phyloP scores from a whole-genome alignment of 2,329 filamentous ascomycete species.

The Aspergillus fischeri region DNA sequence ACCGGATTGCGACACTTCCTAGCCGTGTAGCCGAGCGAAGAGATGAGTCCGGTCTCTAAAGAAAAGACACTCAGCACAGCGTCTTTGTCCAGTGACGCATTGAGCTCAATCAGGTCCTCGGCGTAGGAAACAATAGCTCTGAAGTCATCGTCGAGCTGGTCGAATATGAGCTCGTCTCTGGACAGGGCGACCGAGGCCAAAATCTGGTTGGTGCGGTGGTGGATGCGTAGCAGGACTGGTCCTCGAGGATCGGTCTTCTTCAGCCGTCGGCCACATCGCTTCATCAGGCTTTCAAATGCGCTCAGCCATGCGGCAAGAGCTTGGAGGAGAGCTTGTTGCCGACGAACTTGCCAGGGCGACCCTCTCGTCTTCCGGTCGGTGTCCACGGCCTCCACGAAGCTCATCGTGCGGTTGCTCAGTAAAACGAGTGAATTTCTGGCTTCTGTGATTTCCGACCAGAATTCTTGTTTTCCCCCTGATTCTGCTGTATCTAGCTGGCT shows the following conservation, averaged over 20 bases:
- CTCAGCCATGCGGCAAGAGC: constrained; percentile 9
- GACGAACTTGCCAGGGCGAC: not conserved
- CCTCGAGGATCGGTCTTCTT: constrained; percentile 10
- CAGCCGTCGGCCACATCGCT: not conserved
- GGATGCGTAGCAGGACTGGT: constrained; percentile 11
- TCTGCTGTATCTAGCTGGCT: not conserved
- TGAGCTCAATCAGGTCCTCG: constrained; percentile 9
- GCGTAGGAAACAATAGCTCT: constrained; percentile 4
- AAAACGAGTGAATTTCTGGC: not conserved
- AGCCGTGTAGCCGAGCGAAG: constrained; percentile 30
- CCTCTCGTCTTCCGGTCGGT: constrained; percentile 1
- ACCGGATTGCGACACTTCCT: constrained; percentile 29
- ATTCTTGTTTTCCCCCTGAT: not conserved
- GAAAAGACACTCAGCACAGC: constrained; percentile 4
- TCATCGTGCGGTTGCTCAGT: not conserved
- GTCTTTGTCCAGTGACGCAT: not conserved
- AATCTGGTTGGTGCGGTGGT: constrained; percentile 9
- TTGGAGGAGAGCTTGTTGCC: not conserved
- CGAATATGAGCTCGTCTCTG: constrained; percentile 6
- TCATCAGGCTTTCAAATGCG: constrained; percentile 8
- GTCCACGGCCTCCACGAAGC: not conserved
- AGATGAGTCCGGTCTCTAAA: constrained; percentile 29
- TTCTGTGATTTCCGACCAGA: not conserved
- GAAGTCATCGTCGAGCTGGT: constrained; percentile 9
- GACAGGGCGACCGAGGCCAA: constrained; percentile 8